Conservation (phyloP, 2,329 filamentous ascomycete genomes). For the Grosmannia huntii region DNA sequence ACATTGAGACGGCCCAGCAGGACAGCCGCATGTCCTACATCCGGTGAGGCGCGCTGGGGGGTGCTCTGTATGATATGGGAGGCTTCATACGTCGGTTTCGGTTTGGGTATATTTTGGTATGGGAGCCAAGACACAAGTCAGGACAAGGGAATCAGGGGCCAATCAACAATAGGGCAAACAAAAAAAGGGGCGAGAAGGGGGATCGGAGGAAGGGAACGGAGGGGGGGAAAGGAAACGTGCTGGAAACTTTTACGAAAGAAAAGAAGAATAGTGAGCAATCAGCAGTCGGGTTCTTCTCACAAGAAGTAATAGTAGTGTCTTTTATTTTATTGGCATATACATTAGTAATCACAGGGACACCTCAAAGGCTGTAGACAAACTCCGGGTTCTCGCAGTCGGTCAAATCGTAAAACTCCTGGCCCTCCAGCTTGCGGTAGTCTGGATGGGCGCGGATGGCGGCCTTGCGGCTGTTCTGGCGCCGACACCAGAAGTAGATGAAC, state of each 20-base stretch:
- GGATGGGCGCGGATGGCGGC: conserved; percentile 34
- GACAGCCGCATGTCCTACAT: conserved; percentile 8
- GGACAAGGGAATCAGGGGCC: too few relatives aligned
- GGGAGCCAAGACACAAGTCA: too few relatives aligned
- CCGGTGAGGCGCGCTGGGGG: background rate
- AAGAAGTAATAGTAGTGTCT: background rate
- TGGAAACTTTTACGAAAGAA: background rate
- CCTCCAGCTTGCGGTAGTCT: conserved; percentile 47
- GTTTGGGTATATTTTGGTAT: too few relatives aligned
- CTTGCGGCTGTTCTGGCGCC: conserved; percentile 46
- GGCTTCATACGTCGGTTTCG: too few relatives aligned
- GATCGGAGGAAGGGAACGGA: background rate
- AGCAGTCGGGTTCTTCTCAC: background rate
- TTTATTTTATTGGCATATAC: background rate
- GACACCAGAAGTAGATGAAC: conserved; percentile 52
- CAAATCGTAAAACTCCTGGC: conserved; percentile 55
- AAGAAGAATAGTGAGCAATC: background rate
- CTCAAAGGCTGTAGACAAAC: conserved; percentile 45
- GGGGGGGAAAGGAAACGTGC: background rate
- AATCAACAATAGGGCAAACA: too few relatives aligned
- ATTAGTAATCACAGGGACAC: background rate
- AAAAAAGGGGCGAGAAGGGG: background rate
- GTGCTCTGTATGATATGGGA: background rate
- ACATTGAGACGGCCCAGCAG: conserved; percentile 8
- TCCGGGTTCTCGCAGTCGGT: conserved; percentile 54